A percentile compares a stretch with the other conserved stretches of the same genome.
phyloP scores from a whole-genome alignment of 305 asterid species.

The Fraxinus greggii region DNA sequence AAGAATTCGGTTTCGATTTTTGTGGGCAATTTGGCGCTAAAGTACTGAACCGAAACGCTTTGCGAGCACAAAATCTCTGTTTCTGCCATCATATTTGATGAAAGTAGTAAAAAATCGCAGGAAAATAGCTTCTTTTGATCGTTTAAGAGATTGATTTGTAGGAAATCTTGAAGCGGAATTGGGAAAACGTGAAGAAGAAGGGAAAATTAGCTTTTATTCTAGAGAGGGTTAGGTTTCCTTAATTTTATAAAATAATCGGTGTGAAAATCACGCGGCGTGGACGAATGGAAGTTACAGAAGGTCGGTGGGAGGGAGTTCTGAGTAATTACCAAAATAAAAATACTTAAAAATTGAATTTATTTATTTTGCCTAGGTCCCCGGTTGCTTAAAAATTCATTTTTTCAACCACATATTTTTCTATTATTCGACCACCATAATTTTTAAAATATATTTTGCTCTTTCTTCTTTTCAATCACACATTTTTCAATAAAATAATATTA shows the following conservation, averaged over 20 bases:
- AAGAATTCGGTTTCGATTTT: conserved; percentile 26
- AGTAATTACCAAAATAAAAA: background rate
- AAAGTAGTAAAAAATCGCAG: background rate
- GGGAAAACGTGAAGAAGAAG: background rate
- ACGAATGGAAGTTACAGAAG: background rate
- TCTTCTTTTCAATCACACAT: background rate
- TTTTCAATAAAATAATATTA: no score
- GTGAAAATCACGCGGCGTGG: background rate
- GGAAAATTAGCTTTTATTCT: background rate
- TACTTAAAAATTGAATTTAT: background rate
- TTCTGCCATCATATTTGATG: conserved; percentile 47
- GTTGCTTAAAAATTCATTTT: no score
- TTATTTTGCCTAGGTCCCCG: background rate
- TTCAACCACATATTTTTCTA: background rate
- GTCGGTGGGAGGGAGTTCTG: background rate
- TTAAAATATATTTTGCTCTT: no score
- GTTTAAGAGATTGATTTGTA: background rate
- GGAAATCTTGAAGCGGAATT: background rate
- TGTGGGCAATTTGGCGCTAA: conserved; percentile 24
- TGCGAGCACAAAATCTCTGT: conserved; percentile 38
- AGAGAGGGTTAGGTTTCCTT: background rate
- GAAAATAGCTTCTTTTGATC: background rate
- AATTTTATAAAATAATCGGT: background rate
- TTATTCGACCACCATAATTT: background rate
- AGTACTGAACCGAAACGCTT: conserved; percentile 42